Evolutionary conservation across 306 rosid species (phyloP), one percentile per base, ranked within the genome.

Genomic region (Purshia tridentata): DNA sequence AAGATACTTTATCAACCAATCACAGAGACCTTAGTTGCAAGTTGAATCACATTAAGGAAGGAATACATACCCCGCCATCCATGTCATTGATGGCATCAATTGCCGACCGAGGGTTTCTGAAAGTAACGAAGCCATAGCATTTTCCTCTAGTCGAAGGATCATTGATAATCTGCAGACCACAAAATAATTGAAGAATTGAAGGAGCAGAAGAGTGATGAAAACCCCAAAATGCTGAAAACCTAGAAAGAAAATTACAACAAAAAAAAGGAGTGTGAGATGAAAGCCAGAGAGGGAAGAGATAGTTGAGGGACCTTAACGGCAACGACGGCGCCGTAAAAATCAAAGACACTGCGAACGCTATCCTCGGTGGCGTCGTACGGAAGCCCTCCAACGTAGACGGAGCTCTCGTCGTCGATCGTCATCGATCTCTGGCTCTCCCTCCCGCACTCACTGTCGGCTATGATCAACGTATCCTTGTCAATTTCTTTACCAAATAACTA

Each of bases 101-200:
- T 7, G 97, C 97, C 3, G 99, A 88, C 81, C 97, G 84, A 57
- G 99, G 97, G 72, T 87, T 88, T 46, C 90, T 81, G 81, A 89
- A 94, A 69, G 99, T 94, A 65, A 91, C 97, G 73, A 91, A 94
- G 44, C 95, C 90, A 69, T 91, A 94, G 86, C 99, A 91, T 79
- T 90, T 94, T 50, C 97, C 99, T 71, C 86, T 81, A 19, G 89
- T 80, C 70, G 86, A 80, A 6, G 78, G 86, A 75, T 94, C 97
- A 75, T 94, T 91, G 67, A 94, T 83, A 82, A 94, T 89, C 99
- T 94, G 95, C 5, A 76, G 23, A 5, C 9, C 58, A 18, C 4
- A 0, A 2, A 0, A 18, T 9, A 45, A 22, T 47, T 29, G 66
- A 42, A 15, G n/a, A 9, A 42, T 46, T 42, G 11, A 0, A 39